These are phyloP conservation scores for Cocos nucifera DNA, from an alignment of 176 grass and related monocot species.

Conservation along the genomic window DNA sequence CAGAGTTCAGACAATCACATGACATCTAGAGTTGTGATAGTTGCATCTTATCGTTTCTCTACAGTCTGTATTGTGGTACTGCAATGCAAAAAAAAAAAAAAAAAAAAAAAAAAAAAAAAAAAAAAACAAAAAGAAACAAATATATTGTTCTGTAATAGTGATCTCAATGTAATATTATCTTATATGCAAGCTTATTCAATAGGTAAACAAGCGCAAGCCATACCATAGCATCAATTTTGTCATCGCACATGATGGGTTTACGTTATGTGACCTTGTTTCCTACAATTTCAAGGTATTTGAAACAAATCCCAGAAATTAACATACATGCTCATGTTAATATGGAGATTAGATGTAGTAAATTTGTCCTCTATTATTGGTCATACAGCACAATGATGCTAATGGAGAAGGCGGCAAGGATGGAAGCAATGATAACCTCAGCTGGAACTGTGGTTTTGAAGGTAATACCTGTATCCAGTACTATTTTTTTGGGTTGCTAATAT, in stretches of 20 bases:
- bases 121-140: too few relatives aligned
- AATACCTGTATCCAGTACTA: conserved; percentile 4
- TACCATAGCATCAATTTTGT: conserved; percentile 82
- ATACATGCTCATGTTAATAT: too few relatives aligned
- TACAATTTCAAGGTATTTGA: conserved; percentile 84
- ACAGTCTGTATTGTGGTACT: too few relatives aligned
- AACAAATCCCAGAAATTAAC: conserved; percentile 1
- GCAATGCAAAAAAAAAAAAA: too few relatives aligned
- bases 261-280: conserved; percentile 88
- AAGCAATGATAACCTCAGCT: conserved; percentile 86
- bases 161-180: not conserved
- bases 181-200: conserved; percentile 20
- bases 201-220: conserved; percentile 82
- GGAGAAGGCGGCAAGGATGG: conserved; percentile 83
- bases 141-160: too few relatives aligned
- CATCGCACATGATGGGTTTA: conserved; percentile 98
- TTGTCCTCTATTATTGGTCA: not conserved
- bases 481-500: too few relatives aligned
- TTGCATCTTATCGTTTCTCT: too few relatives aligned
- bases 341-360: too few relatives aligned
- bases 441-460: conserved; percentile 99
- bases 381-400: conserved; percentile 93
- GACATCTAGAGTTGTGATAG: too few relatives aligned
- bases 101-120: too few relatives aligned
- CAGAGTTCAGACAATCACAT: too few relatives aligned